phyloP scores from a whole-genome alignment of 2,329 filamentous ascomycete genomes.

The Colletotrichum agaves region DNA sequence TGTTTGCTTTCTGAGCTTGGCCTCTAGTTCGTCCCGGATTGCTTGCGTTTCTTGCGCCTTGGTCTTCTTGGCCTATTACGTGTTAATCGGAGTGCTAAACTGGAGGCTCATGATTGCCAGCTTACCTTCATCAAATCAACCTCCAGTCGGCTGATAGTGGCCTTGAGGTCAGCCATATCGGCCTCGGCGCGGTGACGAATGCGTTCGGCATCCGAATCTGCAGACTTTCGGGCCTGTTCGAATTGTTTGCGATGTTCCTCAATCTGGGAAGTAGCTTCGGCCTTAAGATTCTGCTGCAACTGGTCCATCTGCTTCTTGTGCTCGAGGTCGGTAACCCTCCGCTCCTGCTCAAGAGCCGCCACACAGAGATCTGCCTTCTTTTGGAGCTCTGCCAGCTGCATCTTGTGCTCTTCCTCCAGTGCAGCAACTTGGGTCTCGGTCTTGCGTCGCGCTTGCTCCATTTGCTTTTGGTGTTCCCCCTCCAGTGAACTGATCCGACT shows the following conservation, averaged over 20 bases:
- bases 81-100: constrained; percentile 36
- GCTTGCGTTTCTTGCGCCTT: constrained; percentile 69
- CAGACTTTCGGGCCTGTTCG: constrained; percentile 58
- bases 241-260: constrained; percentile 53
- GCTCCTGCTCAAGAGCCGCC: constrained; percentile 34
- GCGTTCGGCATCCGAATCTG: constrained; percentile 61
- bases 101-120: background rate
- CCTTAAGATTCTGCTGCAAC: constrained; percentile 46
- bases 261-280: constrained; percentile 36
- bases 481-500: constrained; percentile 36
- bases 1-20: constrained; percentile 55
- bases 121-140: constrained; percentile 69
- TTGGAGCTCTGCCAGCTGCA: constrained; percentile 41
- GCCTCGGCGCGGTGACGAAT: constrained; percentile 63
- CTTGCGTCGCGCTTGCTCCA: constrained; percentile 55
- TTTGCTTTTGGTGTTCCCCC: constrained; percentile 35
- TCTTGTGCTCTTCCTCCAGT: constrained; percentile 45
- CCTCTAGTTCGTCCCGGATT: constrained; percentile 53
- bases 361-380: constrained; percentile 8
- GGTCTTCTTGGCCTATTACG: constrained; percentile 65
- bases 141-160: constrained; percentile 70
- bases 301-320: constrained; percentile 47
- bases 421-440: constrained; percentile 57
- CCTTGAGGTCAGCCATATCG: constrained; percentile 71
- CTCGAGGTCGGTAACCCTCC: constrained; percentile 36